Percentiles rank a stretch among this genome's conserved stretches.
These are phyloP conservation scores for Arachis stenosperma DNA, from an alignment of 306 rosid species.

Conservation along the genomic window DNA sequence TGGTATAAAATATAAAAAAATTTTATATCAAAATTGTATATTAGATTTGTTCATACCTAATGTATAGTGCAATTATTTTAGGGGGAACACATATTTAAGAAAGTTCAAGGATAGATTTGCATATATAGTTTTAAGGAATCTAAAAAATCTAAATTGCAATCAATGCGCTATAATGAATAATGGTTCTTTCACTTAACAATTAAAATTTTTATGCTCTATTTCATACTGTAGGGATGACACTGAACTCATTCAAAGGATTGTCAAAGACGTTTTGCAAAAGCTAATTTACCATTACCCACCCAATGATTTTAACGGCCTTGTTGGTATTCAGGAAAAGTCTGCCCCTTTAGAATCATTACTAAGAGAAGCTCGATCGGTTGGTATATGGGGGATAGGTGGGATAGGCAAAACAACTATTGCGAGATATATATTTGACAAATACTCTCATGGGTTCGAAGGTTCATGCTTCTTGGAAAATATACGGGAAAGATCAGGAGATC, in stretches of 20 bases:
- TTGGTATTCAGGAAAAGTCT: not conserved
- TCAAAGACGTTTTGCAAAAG: not conserved
- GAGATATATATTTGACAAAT: not conserved
- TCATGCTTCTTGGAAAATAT: constrained; percentile 26
- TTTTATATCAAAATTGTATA: too few relatives aligned
- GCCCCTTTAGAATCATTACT: not conserved
- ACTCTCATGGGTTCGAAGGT: not conserved
- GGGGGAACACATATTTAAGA: too few relatives aligned
- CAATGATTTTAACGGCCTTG: not conserved
- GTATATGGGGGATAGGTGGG: constrained; percentile 40
- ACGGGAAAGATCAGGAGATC: not conserved
- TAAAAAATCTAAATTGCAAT: too few relatives aligned
- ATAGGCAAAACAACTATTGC: constrained; percentile 38
- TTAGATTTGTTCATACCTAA: too few relatives aligned
- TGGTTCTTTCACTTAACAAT: too few relatives aligned
- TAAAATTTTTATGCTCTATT: not conserved
- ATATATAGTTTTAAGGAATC: too few relatives aligned
- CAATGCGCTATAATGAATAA: too few relatives aligned
- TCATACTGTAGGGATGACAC: constrained; percentile 17
- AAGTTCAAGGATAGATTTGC: too few relatives aligned
- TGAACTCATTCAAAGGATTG: constrained; percentile 7
- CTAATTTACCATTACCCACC: not conserved
- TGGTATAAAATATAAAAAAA: too few relatives aligned
- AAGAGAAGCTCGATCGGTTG: not conserved
- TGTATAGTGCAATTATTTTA: too few relatives aligned